Evolutionary conservation across 2,329 filamentous ascomycete genomes (phyloP).

Genomic region (Fonsecaea erecta): DNA sequence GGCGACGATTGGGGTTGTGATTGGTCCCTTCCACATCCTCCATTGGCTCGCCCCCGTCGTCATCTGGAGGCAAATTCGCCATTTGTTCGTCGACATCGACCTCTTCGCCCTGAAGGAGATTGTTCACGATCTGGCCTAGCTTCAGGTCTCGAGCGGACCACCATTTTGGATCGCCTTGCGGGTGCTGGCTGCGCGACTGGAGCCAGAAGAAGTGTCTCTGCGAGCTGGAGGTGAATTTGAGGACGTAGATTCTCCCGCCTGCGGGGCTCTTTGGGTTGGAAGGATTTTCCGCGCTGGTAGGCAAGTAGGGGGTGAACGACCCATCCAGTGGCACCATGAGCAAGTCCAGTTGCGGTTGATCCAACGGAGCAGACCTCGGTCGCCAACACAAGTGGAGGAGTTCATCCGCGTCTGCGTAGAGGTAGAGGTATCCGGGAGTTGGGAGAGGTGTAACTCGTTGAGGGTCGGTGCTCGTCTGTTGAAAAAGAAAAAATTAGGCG

Average conservation of each 20-base stretch:
- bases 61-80: conserved; percentile 63
- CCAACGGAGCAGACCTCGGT: conserved; percentile 70
- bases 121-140: conserved; percentile 85
- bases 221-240: conserved; percentile 92
- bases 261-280: conserved; percentile 67
- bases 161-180: conserved; percentile 71
- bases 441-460: conserved; percentile 74
- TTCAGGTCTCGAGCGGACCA: conserved; percentile 85
- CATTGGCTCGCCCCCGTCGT: conserved; percentile 74
- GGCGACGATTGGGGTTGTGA: conserved; percentile 63
- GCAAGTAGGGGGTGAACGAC: conserved; percentile 80
- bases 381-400: conserved; percentile 98
- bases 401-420: conserved; percentile 90
- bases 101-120: conserved; percentile 84
- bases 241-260: conserved; percentile 87
- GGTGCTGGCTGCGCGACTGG: conserved; percentile 83
- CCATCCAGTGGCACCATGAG: conserved; percentile 92
- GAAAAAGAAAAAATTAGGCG: background rate
- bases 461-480: conserved; percentile 51
- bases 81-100: conserved; percentile 78
- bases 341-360: conserved; percentile 81
- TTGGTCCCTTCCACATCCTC: conserved; percentile 71
- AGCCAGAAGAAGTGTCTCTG: conserved; percentile 95
- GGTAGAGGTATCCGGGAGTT: conserved; percentile 84
- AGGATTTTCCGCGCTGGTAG: conserved; percentile 60